These are phyloP conservation scores for Fusarium keratoplasticum DNA, from an alignment of 2,329 filamentous ascomycete genomes.

Conservation along the genomic window DNA sequence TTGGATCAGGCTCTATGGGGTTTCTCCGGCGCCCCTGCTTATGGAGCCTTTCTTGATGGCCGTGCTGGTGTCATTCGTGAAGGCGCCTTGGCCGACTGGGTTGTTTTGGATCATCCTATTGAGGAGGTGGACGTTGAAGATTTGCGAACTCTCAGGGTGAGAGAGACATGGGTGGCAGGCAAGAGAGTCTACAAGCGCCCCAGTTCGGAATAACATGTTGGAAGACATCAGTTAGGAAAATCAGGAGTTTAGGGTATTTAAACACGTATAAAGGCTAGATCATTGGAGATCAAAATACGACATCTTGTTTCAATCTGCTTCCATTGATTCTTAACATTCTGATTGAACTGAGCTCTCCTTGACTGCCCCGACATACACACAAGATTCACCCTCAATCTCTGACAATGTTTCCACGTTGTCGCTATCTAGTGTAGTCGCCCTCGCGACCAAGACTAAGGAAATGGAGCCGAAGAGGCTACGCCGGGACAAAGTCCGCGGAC, in stretches of 20 bases:
- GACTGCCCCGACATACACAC: background rate
- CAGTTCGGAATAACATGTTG: background rate
- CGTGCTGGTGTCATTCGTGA: conserved; percentile 68
- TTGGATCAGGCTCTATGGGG: conserved; percentile 70
- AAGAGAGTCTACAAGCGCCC: conserved; percentile 56
- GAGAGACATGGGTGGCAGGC: conserved; percentile 77
- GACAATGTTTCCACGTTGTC: background rate
- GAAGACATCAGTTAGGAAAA: background rate
- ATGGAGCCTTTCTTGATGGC: conserved; percentile 69
- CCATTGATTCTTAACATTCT: background rate
- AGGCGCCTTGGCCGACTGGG: conserved; percentile 76
- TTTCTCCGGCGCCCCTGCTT: conserved; percentile 70
- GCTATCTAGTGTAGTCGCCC: conserved; percentile 1
- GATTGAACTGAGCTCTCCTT: background rate
- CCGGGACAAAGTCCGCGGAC: background rate
- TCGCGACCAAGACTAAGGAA: background rate
- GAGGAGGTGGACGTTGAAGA: conserved; percentile 62
- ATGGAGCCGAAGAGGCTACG: conserved; percentile 1
- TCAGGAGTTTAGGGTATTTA: background rate
- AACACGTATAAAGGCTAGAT: background rate
- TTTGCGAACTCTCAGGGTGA: conserved; percentile 65
- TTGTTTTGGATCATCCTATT: conserved; percentile 72
- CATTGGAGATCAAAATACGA: conserved; percentile 5
- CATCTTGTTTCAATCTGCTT: background rate
- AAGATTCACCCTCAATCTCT: background rate